Evolutionary conservation across 768 basidiomycete species (phyloP), one percentile per base, ranked within the genome.

Genomic region (Tephrocybe sp.): DNA sequence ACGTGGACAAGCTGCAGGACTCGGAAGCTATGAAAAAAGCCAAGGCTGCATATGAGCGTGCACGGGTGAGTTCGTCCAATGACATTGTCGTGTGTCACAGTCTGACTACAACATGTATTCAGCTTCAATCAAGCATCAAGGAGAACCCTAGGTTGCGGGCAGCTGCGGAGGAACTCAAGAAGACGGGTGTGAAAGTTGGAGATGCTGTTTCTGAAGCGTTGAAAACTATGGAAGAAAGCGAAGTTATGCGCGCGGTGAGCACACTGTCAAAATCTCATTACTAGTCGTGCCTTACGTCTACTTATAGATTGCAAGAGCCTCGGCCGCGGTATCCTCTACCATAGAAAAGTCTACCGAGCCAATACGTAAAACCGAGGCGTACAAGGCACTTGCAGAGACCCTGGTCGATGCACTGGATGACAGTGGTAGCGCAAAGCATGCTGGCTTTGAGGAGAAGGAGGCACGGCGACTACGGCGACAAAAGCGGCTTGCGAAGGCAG

Each of bases 1-100:
- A 98, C 67, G 96, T 97, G 30, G 91, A 92, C 72, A 97, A 97
- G 71, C 70, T 98, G 41, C 95, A 98, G 75, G 97, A 98, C 66
- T 93, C 92, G 46, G 93, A 96, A 64, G 88, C 94, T 12, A 87
- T 99, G 92, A 92, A 91, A 73, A 80, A 79, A 60, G 94, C 94
- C 1, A 82, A 80, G 64, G 93, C 90, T 43, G 84, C 91, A 51
- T 98, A 98, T 70, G 96, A 98, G 72, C 83, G 88, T 53, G 93
- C 96, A 7, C 80, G 96, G 71, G 95, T 98, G 63, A 53, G 83
- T 78, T n/a, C 27, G 15, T 5, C 12, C 18, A 13, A 44, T 44
- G 46, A 49, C 13, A 19, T n/a, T 25, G 35, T 28, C 52, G 12
- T 32, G 4, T 16, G n/a, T 31, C 52, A 28, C 42, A 25, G 44